Base-by-base conservation (phyloP, 1,284 basidiomycete genomes). In the Pseudomicrostroma phylloplanum region DNA sequence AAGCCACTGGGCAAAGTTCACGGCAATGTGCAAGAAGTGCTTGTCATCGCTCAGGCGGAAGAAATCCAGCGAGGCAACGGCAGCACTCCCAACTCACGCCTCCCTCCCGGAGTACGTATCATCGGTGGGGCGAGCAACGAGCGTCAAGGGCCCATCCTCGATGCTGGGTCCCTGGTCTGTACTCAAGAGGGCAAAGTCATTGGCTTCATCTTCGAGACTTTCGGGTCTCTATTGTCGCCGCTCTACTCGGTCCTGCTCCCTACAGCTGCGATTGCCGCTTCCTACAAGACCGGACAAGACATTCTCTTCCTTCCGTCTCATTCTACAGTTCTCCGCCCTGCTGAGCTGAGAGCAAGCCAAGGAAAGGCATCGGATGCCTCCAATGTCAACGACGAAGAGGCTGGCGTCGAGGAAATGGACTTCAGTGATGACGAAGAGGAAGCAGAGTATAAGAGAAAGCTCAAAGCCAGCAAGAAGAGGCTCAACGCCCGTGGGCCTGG, bases 361-460 rank as follows among this genome's bases (percentile, higher is more conserved):
- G 51, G 51, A 19, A 54, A 54, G 21, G 17, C 51, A 8, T 23
- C 21, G 6, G 51, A 54, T 26, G 51, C 51, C 13, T 19, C 17
- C 21, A 54, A 54, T 25, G 51, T 54, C 8, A 15, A 54, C 21
- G 51, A 54, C 23, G 51, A 54, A 25, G 51, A 54, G 51, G n/a
- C 21, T 2, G 51, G 26, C 13, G 51, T 54, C 21, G 51, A 54
- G 21, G 51, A 19, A 54, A 54, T 54, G 51, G 51, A 54, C 21
- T 54, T 54, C 21, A 54, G 51, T 25, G 51, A 54, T 26, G 51
- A 54, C 13, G 51, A 54, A 25, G 51, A 54, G 51, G 51, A 54
- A 25, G 21, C n/a, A 54, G 51, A 54, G 21, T 54, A 6, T 8
- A 54, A 54, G 51, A 54, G 51, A 25, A 17, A 19, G 25, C 13